Conservation (phyloP, 139 green algal species). For the Coccomyxa sp. region DNA sequence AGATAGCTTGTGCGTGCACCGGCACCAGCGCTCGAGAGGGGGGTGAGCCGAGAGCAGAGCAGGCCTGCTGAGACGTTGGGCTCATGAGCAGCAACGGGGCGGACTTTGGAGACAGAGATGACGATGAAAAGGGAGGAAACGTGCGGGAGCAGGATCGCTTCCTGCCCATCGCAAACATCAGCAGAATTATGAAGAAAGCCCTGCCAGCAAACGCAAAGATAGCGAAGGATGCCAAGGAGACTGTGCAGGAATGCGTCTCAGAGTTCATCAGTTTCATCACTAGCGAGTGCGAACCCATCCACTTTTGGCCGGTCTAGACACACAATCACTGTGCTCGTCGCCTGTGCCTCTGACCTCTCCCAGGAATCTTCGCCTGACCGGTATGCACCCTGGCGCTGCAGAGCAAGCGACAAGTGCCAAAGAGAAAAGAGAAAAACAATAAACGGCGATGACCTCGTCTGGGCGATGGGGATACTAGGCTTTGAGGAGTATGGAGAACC, state of each 20-base stretch:
- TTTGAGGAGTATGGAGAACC: slow-evolving; percentile 98
- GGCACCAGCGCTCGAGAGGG: too few relatives aligned
- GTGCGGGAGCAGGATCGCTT: slow-evolving; percentile 79
- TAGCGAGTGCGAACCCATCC: slow-evolving; percentile 78
- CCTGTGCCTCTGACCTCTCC: not conserved
- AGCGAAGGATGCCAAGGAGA: slow-evolving; percentile 99
- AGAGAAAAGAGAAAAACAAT: slow-evolving; percentile 99
- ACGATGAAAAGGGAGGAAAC: slow-evolving; percentile 11
- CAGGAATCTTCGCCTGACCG: slow-evolving; percentile 1
- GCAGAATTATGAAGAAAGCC: slow-evolving; percentile 97
- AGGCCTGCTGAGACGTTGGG: too few relatives aligned
- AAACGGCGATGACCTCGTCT: slow-evolving; percentile 98
- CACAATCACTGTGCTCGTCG: not conserved
- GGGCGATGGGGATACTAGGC: slow-evolving; percentile 94
- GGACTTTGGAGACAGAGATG: not conserved
- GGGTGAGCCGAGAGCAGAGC: too few relatives aligned
- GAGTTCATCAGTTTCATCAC: slow-evolving; percentile 99
- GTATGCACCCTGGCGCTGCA: too few relatives aligned
- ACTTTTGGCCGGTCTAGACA: not conserved
- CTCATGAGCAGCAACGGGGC: not conserved
- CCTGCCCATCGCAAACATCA: slow-evolving; percentile 98
- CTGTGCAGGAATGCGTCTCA: slow-evolving; percentile 97
- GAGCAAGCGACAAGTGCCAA: slow-evolving; percentile 98
- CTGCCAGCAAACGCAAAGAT: slow-evolving; percentile 93
- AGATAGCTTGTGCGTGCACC: too few relatives aligned